Percentiles rank a stretch among this genome's conserved stretches.
Conservation (phyloP, 768 basidiomycete genomes). For the Suillus clintonianus region DNA sequence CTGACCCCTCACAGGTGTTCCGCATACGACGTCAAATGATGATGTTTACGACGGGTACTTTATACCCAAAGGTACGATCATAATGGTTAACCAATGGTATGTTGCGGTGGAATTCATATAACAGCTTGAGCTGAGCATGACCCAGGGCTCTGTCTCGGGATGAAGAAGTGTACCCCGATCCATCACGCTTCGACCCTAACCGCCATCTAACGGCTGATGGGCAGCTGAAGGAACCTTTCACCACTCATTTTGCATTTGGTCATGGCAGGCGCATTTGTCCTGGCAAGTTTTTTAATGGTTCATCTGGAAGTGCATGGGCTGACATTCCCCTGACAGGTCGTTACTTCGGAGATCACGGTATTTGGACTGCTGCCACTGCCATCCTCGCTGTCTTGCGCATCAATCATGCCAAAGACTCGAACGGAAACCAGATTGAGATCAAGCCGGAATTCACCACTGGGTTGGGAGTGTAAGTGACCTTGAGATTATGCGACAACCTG, state of each 20-base stretch:
- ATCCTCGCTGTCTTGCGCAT: not conserved
- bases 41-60: slow-evolving; percentile 43
- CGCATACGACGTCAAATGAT: slow-evolving; percentile 31
- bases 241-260: not conserved
- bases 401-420: not conserved
- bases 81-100: slow-evolving; percentile 1
- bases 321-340: not conserved
- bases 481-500: no score
- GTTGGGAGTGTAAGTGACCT: not conserved
- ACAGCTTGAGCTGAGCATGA: not conserved
- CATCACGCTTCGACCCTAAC: slow-evolving; percentile 1
- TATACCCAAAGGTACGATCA: slow-evolving; percentile 46
- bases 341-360: not conserved
- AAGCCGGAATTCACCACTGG: not conserved
- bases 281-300: not conserved
- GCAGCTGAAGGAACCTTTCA: not conserved
- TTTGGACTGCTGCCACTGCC: not conserved
- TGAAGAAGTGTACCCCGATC: not conserved
- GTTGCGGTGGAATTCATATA: not conserved
- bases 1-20: slow-evolving; percentile 13
- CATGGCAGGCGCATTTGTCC: slow-evolving; percentile 4
- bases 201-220: not conserved
- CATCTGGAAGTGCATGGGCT: not conserved
- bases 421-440: not conserved
- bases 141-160: slow-evolving; percentile 5